A percentile compares a stretch with the other conserved stretches of the same genome.
Conservation (phyloP, 345 rosid genomes). For the Bruguiera gymnorhiza region DNA sequence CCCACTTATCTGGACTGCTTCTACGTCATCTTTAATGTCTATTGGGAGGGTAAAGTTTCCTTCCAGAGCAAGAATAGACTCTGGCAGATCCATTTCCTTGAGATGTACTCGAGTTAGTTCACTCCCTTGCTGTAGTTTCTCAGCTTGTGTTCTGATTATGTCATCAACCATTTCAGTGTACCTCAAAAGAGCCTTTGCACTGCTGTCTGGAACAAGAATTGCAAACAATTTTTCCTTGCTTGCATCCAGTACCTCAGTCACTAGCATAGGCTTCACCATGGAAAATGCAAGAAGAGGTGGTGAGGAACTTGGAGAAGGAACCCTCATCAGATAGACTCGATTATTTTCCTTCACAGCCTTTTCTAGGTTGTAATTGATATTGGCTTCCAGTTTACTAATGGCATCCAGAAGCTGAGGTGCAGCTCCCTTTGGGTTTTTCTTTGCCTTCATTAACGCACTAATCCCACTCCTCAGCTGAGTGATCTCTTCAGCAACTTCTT, state of each 20-base stretch:
- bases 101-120: constrained; percentile 91
- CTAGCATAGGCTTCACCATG: constrained; percentile 82
- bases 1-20: constrained; percentile 91
- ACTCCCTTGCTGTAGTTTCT: constrained; percentile 94
- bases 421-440: constrained; percentile 78
- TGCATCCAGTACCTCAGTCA: constrained; percentile 87
- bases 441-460: constrained; percentile 67
- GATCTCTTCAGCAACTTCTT: constrained; percentile 91
- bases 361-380: constrained; percentile 68
- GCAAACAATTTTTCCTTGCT: constrained; percentile 96
- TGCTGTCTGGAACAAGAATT: constrained; percentile 90
- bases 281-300: constrained; percentile 79
- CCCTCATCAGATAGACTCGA: constrained; percentile 96
- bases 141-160: constrained; percentile 87
- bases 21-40: constrained; percentile 88
- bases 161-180: constrained; percentile 99
- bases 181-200: constrained; percentile 97
- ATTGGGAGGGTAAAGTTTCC: constrained; percentile 63
- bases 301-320: constrained; percentile 80
- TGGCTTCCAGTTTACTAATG: constrained; percentile 67
- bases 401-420: constrained; percentile 86
- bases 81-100: constrained; percentile 98
- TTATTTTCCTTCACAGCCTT: constrained; percentile 98
- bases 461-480: constrained; percentile 72
- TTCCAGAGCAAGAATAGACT: constrained; percentile 87